phyloP scores from a whole-genome alignment of 176 grass and related monocot genomes.

The Dendrocalamus sinicus region DNA sequence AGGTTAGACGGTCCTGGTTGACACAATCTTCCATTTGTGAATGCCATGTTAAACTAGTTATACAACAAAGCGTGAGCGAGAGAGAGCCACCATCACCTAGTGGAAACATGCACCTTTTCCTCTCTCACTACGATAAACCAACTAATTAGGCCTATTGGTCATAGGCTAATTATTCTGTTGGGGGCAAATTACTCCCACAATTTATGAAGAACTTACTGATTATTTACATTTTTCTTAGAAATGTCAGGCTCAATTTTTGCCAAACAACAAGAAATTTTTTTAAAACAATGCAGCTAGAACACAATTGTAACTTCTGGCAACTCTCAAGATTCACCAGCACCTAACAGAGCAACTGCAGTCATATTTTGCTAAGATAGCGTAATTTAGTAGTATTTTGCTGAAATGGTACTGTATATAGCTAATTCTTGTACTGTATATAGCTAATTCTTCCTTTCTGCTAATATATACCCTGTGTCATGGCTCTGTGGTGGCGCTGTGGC shows the following conservation, averaged over 20 bases:
- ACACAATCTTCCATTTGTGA: background rate
- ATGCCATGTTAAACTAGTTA: background rate
- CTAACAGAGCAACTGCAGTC: background rate
- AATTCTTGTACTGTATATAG: background rate
- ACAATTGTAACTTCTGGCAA: background rate
- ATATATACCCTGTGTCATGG: background rate
- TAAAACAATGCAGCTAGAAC: background rate
- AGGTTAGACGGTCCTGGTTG: background rate
- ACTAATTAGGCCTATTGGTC: background rate
- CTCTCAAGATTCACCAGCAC: background rate
- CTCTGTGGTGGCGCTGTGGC: background rate
- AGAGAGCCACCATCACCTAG: background rate
- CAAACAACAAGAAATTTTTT: background rate
- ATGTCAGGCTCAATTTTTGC: background rate
- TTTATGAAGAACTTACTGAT: background rate
- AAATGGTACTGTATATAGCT: background rate
- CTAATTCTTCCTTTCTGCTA: background rate
- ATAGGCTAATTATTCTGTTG: background rate
- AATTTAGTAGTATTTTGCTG: constrained; percentile 5
- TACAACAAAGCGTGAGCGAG: background rate
- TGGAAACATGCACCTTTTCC: background rate
- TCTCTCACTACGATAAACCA: background rate
- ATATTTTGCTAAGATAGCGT: background rate
- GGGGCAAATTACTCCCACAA: background rate
- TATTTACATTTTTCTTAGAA: background rate